Conservation (phyloP, 805 yeast species). For the Metschnikowia henanensis region DNA sequence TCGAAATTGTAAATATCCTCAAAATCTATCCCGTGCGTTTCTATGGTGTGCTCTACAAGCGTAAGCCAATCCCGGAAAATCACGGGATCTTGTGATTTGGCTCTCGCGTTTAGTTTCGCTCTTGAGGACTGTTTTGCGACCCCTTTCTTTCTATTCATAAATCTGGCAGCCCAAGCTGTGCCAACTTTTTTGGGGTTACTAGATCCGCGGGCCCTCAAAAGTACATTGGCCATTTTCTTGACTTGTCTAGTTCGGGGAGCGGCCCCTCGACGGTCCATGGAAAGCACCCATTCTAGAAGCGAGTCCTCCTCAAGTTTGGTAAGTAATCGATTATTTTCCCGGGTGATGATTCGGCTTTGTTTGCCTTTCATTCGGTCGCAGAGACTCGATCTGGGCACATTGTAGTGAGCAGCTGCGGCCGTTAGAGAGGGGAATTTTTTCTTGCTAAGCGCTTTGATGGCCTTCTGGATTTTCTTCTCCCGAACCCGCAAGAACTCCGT, state of each 20-base stretch:
- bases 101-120: not conserved
- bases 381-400: not conserved
- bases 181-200: not conserved
- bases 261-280: not conserved
- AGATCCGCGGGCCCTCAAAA: not conserved
- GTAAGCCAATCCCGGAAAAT: not conserved
- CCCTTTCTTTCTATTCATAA: not conserved
- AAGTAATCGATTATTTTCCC: not conserved
- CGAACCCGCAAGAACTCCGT: not conserved
- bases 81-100: not conserved
- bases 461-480: not conserved
- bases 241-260: not conserved
- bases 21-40: too few relatives aligned
- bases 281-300: not conserved
- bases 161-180: not conserved
- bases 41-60: not conserved
- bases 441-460: not conserved
- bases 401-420: not conserved
- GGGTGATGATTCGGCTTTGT: not conserved
- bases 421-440: not conserved
- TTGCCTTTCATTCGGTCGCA: not conserved
- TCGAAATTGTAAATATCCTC: not conserved
- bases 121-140: not conserved
- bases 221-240: not conserved
- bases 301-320: not conserved